phyloP scores from a whole-genome alignment of 2,329 filamentous ascomycete genomes.

The Cordyceps tenuipes region DNA sequence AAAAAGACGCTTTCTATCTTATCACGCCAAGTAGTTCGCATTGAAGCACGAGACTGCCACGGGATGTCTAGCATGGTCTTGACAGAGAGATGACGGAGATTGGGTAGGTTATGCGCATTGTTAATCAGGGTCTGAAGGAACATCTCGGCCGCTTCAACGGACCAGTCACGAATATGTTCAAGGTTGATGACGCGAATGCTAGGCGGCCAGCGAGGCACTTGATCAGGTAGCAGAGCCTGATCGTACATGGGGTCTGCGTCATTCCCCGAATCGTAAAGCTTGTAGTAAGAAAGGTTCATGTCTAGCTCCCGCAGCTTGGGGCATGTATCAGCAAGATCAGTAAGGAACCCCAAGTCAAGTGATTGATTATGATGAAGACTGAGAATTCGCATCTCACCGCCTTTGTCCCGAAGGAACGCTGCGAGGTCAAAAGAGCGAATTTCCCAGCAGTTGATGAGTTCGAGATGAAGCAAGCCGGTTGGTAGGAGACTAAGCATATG shows the following conservation, averaged over 20 bases:
- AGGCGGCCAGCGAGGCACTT: constrained; percentile 71
- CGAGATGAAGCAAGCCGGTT: constrained; percentile 54
- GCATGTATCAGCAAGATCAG: constrained; percentile 56
- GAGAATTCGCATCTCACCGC: constrained; percentile 57
- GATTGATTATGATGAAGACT: constrained; percentile 71
- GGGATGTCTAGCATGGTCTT: constrained; percentile 71
- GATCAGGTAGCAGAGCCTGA: constrained; percentile 50
- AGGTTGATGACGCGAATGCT: constrained; percentile 65
- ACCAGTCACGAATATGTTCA: constrained; percentile 69
- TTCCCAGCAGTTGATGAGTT: constrained; percentile 71
- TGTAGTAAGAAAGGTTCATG: constrained; percentile 74
- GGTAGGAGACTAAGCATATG: constrained; percentile 63
- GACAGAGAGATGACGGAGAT: constrained; percentile 62
- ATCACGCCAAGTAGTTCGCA: constrained; percentile 71
- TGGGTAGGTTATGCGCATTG: constrained; percentile 54
- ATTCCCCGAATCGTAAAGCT: constrained; percentile 55
- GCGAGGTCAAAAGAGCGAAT: constrained; percentile 59
- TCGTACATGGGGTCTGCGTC: constrained; percentile 72
- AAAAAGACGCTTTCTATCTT: constrained; percentile 61
- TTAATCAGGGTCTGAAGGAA: constrained; percentile 75
- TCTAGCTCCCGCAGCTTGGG: constrained; percentile 61
- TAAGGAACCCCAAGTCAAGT: constrained; percentile 67
- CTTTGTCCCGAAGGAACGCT: constrained; percentile 58
- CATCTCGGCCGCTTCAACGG: constrained; percentile 58
- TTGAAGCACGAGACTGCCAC: constrained; percentile 74